These are phyloP conservation scores for Tuber microsphaerosporum DNA, from an alignment of 495 filamentous ascomycete genomes.

Conservation along the genomic window DNA sequence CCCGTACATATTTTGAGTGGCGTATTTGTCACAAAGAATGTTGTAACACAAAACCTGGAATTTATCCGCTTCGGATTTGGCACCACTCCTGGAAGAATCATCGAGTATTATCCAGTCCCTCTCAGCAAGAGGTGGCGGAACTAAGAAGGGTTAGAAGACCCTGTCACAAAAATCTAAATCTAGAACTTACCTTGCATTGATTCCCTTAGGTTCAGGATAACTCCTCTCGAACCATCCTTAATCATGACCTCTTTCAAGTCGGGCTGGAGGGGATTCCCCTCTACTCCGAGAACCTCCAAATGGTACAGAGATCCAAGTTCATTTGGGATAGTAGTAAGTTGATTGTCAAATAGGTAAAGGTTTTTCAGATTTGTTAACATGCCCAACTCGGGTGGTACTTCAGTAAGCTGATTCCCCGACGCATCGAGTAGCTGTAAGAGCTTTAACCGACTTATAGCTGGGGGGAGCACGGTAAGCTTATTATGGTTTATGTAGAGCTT, in stretches of 20 bases:
- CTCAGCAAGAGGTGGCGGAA: slow-evolving; percentile 64
- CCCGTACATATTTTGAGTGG: slow-evolving; percentile 73
- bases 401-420: slow-evolving; percentile 74
- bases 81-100: slow-evolving; percentile 43
- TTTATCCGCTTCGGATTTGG: slow-evolving; percentile 37
- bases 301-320: slow-evolving; percentile 82
- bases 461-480: slow-evolving; percentile 67
- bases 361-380: slow-evolving; percentile 84
- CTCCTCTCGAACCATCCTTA: slow-evolving; percentile 74
- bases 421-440: slow-evolving; percentile 73
- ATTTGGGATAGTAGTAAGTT: slow-evolving; percentile 68
- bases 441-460: slow-evolving; percentile 70
- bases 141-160: slow-evolving; percentile 45
- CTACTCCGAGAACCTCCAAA: slow-evolving; percentile 80
- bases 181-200: slow-evolving; percentile 64
- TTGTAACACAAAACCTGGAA: slow-evolving; percentile 87
- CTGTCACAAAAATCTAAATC: slow-evolving; percentile 13
- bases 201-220: slow-evolving; percentile 76
- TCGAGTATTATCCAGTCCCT: slow-evolving; percentile 64
- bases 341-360: slow-evolving; percentile 80
- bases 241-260: slow-evolving; percentile 67
- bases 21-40: slow-evolving; percentile 85
- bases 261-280: slow-evolving; percentile 77
- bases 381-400: slow-evolving; percentile 84
- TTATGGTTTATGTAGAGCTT: slow-evolving; percentile 90